A percentile compares a stretch with the other conserved stretches of the same genome.
phyloP scores from a whole-genome alignment of 192 early-diverging fungal genomes.

The Gaertneriomyces sp. region DNA sequence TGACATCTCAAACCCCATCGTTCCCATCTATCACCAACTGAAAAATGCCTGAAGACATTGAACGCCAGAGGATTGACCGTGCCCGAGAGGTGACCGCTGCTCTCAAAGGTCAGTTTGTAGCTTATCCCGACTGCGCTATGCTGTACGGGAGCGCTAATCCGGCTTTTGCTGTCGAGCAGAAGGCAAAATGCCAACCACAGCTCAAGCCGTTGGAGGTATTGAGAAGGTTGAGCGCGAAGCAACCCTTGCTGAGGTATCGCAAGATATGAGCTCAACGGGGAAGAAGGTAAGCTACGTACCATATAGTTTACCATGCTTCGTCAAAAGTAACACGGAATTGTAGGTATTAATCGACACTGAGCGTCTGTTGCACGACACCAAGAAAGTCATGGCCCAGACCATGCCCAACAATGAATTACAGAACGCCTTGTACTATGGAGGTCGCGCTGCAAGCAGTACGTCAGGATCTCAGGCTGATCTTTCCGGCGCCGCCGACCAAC shows the following conservation, averaged over 20 bases:
- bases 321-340: too few relatives aligned
- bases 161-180: conserved; percentile 5
- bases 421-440: conserved; percentile 31
- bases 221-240: conserved; percentile 35
- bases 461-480: conserved; percentile 9
- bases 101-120: conserved; percentile 13
- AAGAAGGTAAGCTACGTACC: conserved; percentile 32
- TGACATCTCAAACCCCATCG: not conserved
- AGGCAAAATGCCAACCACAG: conserved; percentile 46
- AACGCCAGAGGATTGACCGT: conserved; percentile 25
- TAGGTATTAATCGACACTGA: conserved; percentile 34
- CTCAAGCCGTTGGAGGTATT: conserved; percentile 34
- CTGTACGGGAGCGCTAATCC: too few relatives aligned
- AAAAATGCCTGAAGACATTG: conserved; percentile 15
- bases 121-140: too few relatives aligned
- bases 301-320: not conserved
- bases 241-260: conserved; percentile 22
- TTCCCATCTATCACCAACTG: not conserved
- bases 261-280: conserved; percentile 43
- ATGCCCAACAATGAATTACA: conserved; percentile 49
- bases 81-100: conserved; percentile 18
- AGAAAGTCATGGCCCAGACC: conserved; percentile 39
- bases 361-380: conserved; percentile 33
- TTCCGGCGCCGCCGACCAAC: conserved; percentile 21
- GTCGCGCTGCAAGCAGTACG: not conserved